Conservation (phyloP, 2,329 filamentous ascomycete species). For the Monilinia laxa region DNA sequence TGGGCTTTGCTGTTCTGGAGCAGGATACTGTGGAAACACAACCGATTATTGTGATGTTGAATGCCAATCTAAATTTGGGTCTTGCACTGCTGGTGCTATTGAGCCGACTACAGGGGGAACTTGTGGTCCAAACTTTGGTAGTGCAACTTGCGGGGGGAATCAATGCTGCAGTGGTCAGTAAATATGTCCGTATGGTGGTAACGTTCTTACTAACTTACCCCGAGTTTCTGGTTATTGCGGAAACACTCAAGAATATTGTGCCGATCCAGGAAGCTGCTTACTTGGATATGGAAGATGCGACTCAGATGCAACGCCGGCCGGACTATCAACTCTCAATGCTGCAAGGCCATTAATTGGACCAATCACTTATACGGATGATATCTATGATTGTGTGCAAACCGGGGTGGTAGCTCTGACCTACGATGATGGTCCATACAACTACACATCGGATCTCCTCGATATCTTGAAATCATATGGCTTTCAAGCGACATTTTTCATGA, state of each 20-base stretch:
- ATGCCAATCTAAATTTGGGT: slow-evolving; percentile 32
- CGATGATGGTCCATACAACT: slow-evolving; percentile 64
- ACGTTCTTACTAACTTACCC: background rate
- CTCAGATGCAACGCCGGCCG: slow-evolving; percentile 53
- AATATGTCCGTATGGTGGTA: background rate
- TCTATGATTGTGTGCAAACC: slow-evolving; percentile 53
- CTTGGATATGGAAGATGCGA: slow-evolving; percentile 48
- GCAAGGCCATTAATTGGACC: slow-evolving; percentile 51
- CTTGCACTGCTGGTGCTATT: slow-evolving; percentile 18
- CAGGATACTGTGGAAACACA: slow-evolving; percentile 23
- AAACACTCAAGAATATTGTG: slow-evolving; percentile 28
- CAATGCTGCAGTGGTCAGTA: slow-evolving; percentile 28
- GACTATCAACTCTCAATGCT: slow-evolving; percentile 53
- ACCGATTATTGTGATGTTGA: slow-evolving; percentile 19
- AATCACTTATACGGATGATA: slow-evolving; percentile 56
- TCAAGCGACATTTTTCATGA: slow-evolving; percentile 69
- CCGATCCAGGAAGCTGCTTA: slow-evolving; percentile 29
- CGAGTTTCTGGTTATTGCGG: slow-evolving; percentile 26
- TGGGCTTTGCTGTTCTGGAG: slow-evolving; percentile 18
- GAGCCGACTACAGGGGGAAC: slow-evolving; percentile 11
- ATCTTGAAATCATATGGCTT: slow-evolving; percentile 57
- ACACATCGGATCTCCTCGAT: slow-evolving; percentile 64
- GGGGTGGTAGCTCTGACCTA: slow-evolving; percentile 65
- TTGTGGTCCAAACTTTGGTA: slow-evolving; percentile 25
- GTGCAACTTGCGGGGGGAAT: slow-evolving; percentile 22